These are phyloP conservation scores for Phytophthora hibernalis DNA, from an alignment of 352 stramenopile genomes.

Conservation along the genomic window DNA sequence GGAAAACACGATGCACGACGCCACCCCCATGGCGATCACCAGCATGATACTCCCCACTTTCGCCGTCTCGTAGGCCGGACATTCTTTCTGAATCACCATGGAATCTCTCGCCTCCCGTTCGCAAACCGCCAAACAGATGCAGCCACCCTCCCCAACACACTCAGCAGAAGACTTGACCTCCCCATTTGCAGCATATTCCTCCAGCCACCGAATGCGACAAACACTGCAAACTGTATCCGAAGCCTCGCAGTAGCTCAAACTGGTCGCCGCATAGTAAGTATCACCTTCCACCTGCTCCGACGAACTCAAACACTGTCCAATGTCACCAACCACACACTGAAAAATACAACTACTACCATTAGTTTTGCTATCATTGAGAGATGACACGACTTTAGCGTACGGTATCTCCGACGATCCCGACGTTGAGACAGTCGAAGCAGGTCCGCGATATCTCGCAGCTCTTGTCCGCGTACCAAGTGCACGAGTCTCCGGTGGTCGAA, in stretches of 20 bases:
- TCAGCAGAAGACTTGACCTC: slow-evolving; percentile 19
- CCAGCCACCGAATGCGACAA: slow-evolving; percentile 38
- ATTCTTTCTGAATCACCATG: slow-evolving; percentile 26
- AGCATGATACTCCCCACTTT: slow-evolving; percentile 28
- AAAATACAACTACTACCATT: slow-evolving; percentile 10
- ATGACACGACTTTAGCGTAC: slow-evolving; percentile 8
- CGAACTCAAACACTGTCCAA: slow-evolving; percentile 39
- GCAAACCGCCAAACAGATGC: slow-evolving; percentile 53
- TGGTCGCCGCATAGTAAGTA: slow-evolving; percentile 55
- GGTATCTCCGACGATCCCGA: slow-evolving; percentile 33
- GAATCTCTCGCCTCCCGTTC: slow-evolving; percentile 32
- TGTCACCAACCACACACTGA: slow-evolving; percentile 37
- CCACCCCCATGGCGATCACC: slow-evolving; percentile 24
- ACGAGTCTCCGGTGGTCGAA: slow-evolving; percentile 41
- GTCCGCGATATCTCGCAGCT: slow-evolving; percentile 36
- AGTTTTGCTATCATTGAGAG: neutral
- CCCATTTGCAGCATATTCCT: slow-evolving; percentile 29
- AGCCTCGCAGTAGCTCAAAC: slow-evolving; percentile 53
- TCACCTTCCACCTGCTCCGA: slow-evolving; percentile 23
- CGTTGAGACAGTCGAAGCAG: slow-evolving; percentile 53
- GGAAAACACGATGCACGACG: slow-evolving; percentile 31
- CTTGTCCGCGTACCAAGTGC: slow-evolving; percentile 41
- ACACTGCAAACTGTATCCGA: slow-evolving; percentile 40
- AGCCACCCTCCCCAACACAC: slow-evolving; percentile 34
- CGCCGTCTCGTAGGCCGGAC: slow-evolving; percentile 25